These are phyloP conservation scores for Acanthamoeba triangularis DNA, from an alignment of 208 protist species.

Conservation along the genomic window DNA sequence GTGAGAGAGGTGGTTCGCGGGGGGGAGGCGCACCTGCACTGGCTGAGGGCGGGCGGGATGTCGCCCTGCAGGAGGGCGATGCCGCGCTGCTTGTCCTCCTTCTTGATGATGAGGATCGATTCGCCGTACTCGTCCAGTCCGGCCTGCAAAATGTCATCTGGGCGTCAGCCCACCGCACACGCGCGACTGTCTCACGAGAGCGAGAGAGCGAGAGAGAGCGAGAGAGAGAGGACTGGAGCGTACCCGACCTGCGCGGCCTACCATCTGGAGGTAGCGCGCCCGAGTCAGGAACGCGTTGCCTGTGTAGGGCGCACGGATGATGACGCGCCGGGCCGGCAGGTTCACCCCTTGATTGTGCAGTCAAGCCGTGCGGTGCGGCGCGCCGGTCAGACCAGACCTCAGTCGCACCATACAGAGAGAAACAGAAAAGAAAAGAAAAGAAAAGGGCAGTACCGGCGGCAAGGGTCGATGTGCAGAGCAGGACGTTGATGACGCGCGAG, in stretches of 20 bases:
- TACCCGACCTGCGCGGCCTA: slow-evolving; percentile 81
- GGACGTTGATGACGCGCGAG: slow-evolving; percentile 73
- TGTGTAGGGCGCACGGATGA: slow-evolving; percentile 74
- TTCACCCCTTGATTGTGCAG: no score
- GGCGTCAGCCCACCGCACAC: neutral
- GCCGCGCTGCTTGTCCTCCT: slow-evolving; percentile 29
- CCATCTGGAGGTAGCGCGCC: slow-evolving; percentile 77
- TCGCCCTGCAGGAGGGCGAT: neutral
- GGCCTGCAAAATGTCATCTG: neutral
- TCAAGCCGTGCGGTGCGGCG: no score
- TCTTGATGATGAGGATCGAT: slow-evolving; percentile 27
- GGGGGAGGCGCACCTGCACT: neutral
- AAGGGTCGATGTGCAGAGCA: slow-evolving; percentile 87
- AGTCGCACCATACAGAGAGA: no score
- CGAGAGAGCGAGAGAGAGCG: neutral
- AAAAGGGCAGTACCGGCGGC: slow-evolving; percentile 85
- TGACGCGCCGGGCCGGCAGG: slow-evolving; percentile 79
- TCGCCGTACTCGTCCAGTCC: slow-evolving; percentile 25
- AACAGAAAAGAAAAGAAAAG: neutral
- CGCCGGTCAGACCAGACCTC: no score
- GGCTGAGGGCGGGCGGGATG: neutral
- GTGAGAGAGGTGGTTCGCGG: no score
- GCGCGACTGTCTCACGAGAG: no score
- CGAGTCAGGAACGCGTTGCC: slow-evolving; percentile 36
- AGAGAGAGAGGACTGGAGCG: no score